Evolutionary conservation across 2,329 filamentous ascomycete genomes (phyloP), one percentile per base, ranked within the genome.

Genomic region (Didymella segeticola): DNA sequence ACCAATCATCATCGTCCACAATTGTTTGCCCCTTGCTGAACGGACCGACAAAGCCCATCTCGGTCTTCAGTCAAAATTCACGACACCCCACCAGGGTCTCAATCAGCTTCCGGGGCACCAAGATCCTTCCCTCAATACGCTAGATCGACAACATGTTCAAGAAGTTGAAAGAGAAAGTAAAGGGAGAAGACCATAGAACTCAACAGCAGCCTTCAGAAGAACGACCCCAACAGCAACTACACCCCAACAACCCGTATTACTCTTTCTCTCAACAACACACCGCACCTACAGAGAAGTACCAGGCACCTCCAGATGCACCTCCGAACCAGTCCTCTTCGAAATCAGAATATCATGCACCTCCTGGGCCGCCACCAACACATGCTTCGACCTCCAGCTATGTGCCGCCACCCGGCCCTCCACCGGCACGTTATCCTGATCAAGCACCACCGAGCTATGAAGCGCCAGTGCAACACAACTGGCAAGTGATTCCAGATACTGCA

Each of bases 401-500:
- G 29, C 66, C 67, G n/a, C 72, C 74, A 22, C 63, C 74, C 41
- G 43, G 56, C 15, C 64, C 68, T 23, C 68, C 66, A 19, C 58
- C 61, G 14, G 63, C 67, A n/a, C 63, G 65, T 20, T 63, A 66
- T 15, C 63, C 67, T 4, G 61, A 66, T 48, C 71, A 70, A 48
- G 74, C 68, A 11, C 71, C 71, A 20, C 70, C 72, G 38, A 71
- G 66, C 53, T 69, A 67, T 51, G 66, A 75, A 20, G 83, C 83
- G 12, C 83, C 83, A 15, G 80, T 82, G 22, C 85, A 85, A 62
- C 88, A 91, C 69, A 85, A 89, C 74, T 92, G 89, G 89, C 80
- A 82, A 6, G 83, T 86, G 3, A 87, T 91, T 1, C 88, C 89
- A 0, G 89, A 92, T 71, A 91, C 85, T 1, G 80, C 88, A 1